Evolutionary conservation across 352 stramenopile genomes (phyloP).

Genomic region (Globisporangium heterothallicum): DNA sequence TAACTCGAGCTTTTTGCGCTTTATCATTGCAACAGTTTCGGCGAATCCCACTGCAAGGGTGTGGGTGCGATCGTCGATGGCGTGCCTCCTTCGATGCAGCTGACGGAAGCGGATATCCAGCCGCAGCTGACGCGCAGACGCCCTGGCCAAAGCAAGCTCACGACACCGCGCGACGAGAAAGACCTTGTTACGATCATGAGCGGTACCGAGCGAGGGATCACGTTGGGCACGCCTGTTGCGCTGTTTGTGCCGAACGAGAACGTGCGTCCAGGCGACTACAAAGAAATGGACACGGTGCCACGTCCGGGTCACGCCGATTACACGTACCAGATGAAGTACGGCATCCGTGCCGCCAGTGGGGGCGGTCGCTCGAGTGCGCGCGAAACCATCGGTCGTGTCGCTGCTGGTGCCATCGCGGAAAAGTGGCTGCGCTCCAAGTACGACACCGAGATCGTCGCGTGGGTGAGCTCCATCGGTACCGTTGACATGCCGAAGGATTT

Average conservation of each 20-base stretch:
- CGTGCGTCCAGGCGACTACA: slow-evolving; percentile 95
- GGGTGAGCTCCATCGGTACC: slow-evolving; percentile 82
- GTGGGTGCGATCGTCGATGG: slow-evolving; percentile 97
- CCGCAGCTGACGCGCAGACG: slow-evolving; percentile 95
- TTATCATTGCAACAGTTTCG: slow-evolving; percentile 62
- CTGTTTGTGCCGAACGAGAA: slow-evolving; percentile 98
- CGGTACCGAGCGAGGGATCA: slow-evolving; percentile 91
- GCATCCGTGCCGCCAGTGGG: slow-evolving; percentile 94
- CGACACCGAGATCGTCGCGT: slow-evolving; percentile 85
- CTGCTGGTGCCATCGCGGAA: slow-evolving; percentile 94
- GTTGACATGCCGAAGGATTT: slow-evolving; percentile 78
- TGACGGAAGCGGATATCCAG: slow-evolving; percentile 96
- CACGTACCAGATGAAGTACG: slow-evolving; percentile 99
- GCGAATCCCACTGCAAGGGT: slow-evolving; percentile 97
- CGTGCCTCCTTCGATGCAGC: slow-evolving; percentile 93
- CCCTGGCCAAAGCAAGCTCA: slow-evolving; percentile 97
- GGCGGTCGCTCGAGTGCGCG: slow-evolving; percentile 94
- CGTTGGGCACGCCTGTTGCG: slow-evolving; percentile 95
- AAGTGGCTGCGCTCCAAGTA: slow-evolving; percentile 94
- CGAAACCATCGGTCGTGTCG: slow-evolving; percentile 98
- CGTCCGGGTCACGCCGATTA: slow-evolving; percentile 96
- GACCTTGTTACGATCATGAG: slow-evolving; percentile 97
- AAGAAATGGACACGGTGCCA: slow-evolving; percentile 92
- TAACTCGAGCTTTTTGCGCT: not conserved
- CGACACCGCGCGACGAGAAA: slow-evolving; percentile 97